These are phyloP conservation scores for Ascochyta clinopodiicola DNA, from an alignment of 2,329 filamentous ascomycete species.

Conservation along the genomic window DNA sequence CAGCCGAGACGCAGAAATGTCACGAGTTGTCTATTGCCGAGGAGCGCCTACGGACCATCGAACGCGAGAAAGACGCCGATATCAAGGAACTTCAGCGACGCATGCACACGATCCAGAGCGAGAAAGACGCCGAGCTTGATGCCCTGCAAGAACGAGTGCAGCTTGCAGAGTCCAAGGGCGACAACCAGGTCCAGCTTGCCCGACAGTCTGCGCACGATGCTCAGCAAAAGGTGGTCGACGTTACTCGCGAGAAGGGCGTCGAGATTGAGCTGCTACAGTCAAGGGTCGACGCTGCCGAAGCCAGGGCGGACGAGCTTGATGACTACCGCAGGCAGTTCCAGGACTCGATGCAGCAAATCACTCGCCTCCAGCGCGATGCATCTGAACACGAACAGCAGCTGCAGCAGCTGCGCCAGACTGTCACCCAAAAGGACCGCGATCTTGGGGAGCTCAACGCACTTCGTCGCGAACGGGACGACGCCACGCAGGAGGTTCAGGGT, in stretches of 20 bases:
- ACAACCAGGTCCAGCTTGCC: conserved; percentile 50
- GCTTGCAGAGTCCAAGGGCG: conserved; percentile 49
- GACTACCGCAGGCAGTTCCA: conserved; percentile 44
- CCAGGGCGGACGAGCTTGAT: conserved; percentile 46
- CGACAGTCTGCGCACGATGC: conserved; percentile 50
- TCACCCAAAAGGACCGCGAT: conserved; percentile 41
- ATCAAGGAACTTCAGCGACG: conserved; percentile 45
- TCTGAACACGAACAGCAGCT: conserved; percentile 42
- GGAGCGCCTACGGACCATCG: conserved; percentile 39
- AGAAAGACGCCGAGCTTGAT: conserved; percentile 51
- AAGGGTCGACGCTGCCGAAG: conserved; percentile 44
- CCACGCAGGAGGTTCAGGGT: conserved; percentile 39
- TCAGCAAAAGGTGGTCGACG: conserved; percentile 45
- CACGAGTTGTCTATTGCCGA: conserved; percentile 39
- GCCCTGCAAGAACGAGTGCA: conserved; percentile 49
- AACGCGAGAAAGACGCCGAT: conserved; percentile 48
- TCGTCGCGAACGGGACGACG: conserved; percentile 42
- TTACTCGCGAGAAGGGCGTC: conserved; percentile 48
- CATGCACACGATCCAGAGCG: conserved; percentile 37
- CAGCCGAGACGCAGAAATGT: conserved; percentile 36
- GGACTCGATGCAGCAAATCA: conserved; percentile 44
- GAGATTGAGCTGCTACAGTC: conserved; percentile 47
- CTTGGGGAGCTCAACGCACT: conserved; percentile 34
- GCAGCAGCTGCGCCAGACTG: conserved; percentile 38
- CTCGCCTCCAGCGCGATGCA: conserved; percentile 38